Base-by-base conservation (phyloP, 73 alveolate genomes). In the Paramecium caudatum region DNA sequence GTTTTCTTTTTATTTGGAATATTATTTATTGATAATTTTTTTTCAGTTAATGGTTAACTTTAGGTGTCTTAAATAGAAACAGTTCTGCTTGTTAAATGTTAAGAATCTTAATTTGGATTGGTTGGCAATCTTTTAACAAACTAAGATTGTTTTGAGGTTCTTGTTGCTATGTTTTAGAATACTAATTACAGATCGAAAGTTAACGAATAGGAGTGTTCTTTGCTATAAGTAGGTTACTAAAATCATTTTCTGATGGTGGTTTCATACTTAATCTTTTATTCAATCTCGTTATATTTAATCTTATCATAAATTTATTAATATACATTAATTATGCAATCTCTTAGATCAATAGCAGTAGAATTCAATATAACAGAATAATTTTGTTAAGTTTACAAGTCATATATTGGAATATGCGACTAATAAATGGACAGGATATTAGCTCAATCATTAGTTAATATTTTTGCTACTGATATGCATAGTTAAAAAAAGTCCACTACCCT, bases 241-340 rank as follows among this genome's bases (percentile, higher is more conserved):
- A 65, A 65, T 65, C 83, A 65, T 65, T 65, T 65, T 65, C 83
- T 33, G 83, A 30, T 9, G 47, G 49, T 32, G 83, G 83, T 33
- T 65, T 65, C 47, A 65, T 30, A 33, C 17, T 65, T 3, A 65
- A 17, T 65, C 49, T 65, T 15, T 36, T 65, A 12, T 19, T 36
- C 49, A 33, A 33, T 36, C 83, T 65, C 50, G 47, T 65, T 30
- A 65, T 65, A 36, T 65, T 65, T 65, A 65, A 65, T 36, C 49
- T 65, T 30, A 65, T 65, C 83, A 65, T 65, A 25, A 32, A 33
- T 65, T 25, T 13, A 65, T 65, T 8, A 33, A 32, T 65, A 65
- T 41, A n/a, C n/a, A n/a, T n/a, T n/a, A n/a, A n/a, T n/a, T n/a
- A n/a, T n/a, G n/a, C n/a, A n/a, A n/a, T n/a, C n/a, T n/a, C n/a